phyloP scores from a whole-genome alignment of 306 rosid genomes.

The Lupinus albus region DNA sequence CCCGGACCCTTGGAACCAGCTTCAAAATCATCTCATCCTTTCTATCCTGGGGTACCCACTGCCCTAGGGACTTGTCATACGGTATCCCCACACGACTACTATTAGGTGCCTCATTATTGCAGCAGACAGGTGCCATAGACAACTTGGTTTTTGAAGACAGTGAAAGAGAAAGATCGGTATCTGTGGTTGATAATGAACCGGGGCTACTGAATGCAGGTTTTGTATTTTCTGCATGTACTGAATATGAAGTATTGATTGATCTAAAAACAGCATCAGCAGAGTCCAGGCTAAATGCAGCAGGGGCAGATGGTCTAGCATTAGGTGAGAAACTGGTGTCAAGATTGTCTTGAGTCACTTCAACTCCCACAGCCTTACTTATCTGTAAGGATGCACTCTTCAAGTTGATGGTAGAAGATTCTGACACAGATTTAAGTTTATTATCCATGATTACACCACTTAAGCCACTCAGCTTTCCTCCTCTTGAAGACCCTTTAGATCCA shows the following conservation, averaged over 20 bases:
- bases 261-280: conserved; percentile 41
- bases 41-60: conserved; percentile 66
- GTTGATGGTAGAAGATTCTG: conserved; percentile 61
- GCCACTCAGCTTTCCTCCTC: conserved; percentile 68
- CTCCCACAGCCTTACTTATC: conserved; percentile 65
- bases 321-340: conserved; percentile 52
- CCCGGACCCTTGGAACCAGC: conserved; percentile 59
- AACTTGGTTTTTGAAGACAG: conserved; percentile 54
- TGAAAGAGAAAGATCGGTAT: conserved; percentile 79
- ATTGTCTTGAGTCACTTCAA: conserved; percentile 56
- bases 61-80: conserved; percentile 54
- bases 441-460: conserved; percentile 68
- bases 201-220: conserved; percentile 37
- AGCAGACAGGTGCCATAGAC: conserved; percentile 44
- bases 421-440: conserved; percentile 64
- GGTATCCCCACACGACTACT: conserved; percentile 52
- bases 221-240: conserved; percentile 39
- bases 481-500: conserved; percentile 73
- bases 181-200: conserved; percentile 49
- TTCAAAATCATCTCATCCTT: conserved; percentile 77
- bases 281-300: conserved; percentile 49
- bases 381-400: conserved; percentile 66
- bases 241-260: conserved; percentile 41
- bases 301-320: conserved; percentile 46
- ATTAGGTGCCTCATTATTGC: conserved; percentile 48